A percentile compares a stretch with the other conserved stretches of the same genome.
Evolutionary conservation across 2,329 filamentous ascomycete genomes (phyloP).

Genomic region (Botrytis elliptica): DNA sequence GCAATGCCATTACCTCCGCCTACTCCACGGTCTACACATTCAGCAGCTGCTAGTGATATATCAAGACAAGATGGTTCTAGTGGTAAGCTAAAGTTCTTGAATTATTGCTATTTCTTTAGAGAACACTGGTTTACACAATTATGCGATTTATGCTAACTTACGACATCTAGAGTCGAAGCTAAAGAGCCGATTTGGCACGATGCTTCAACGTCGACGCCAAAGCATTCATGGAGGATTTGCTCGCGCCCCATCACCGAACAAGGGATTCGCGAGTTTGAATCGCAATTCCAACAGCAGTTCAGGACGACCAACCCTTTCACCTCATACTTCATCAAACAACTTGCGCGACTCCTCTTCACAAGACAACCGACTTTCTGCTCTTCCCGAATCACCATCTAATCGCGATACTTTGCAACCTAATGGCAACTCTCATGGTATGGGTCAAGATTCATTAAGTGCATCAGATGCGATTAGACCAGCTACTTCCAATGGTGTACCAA

Average conservation of each 20-base stretch:
- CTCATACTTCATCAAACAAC: conserved; percentile 59
- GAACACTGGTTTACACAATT: not conserved
- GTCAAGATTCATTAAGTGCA: conserved; percentile 35
- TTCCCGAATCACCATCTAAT: conserved; percentile 55
- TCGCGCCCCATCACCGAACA: conserved; percentile 54
- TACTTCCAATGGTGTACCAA: conserved; percentile 45
- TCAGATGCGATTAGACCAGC: conserved; percentile 10
- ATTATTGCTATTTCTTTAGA: not conserved
- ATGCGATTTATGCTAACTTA: not conserved
- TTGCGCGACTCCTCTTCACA: conserved; percentile 48
- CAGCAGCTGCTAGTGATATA: conserved; percentile 35
- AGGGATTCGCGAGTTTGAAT: conserved; percentile 55
- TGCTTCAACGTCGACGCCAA: conserved; percentile 64
- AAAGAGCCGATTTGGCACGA: conserved; percentile 65
- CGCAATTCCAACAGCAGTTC: conserved; percentile 64
- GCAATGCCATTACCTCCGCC: conserved; percentile 33
- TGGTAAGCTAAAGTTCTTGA: conserved; percentile 6
- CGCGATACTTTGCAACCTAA: conserved; percentile 30
- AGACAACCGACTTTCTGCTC: conserved; percentile 52
- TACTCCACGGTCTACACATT: conserved; percentile 32
- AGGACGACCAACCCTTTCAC: conserved; percentile 49
- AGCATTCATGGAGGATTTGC: conserved; percentile 62
- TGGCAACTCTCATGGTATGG: conserved; percentile 30
- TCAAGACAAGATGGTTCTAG: conserved; percentile 25
- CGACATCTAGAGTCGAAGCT: conserved; percentile 51